phyloP scores from a whole-genome alignment of 2,329 filamentous ascomycete genomes.

The Phialophora tarda region DNA sequence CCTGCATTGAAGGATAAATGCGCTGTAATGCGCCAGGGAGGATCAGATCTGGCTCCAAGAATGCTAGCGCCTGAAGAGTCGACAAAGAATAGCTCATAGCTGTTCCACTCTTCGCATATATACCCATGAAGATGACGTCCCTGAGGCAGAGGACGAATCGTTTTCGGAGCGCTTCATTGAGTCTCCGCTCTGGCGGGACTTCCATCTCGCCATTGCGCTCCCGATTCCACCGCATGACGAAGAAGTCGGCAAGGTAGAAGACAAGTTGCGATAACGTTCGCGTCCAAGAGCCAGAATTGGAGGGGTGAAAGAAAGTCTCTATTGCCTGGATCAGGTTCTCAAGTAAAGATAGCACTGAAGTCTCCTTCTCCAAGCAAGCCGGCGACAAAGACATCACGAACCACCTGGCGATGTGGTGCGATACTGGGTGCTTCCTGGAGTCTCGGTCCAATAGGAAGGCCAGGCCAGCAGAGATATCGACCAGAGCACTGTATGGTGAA shows the following conservation, averaged over 20 bases:
- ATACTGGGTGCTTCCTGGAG: slow-evolving; percentile 86
- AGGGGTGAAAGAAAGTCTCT: slow-evolving; percentile 98
- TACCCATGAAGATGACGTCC: slow-evolving; percentile 96
- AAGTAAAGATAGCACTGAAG: slow-evolving; percentile 80
- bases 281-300: slow-evolving; percentile 92
- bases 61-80: slow-evolving; percentile 86
- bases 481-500: slow-evolving; percentile 79
- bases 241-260: slow-evolving; percentile 91
- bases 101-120: slow-evolving; percentile 93
- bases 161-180: slow-evolving; percentile 80
- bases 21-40: slow-evolving; percentile 90
- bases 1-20: slow-evolving; percentile 96
- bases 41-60: slow-evolving; percentile 87
- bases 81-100: slow-evolving; percentile 91
- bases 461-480: slow-evolving; percentile 82
- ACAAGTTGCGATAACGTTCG: slow-evolving; percentile 87
- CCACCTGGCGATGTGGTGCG: slow-evolving; percentile 91
- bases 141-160: slow-evolving; percentile 87
- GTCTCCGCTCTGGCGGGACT: slow-evolving; percentile 75
- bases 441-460: slow-evolving; percentile 90
- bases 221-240: slow-evolving; percentile 96
- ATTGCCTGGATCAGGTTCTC: slow-evolving; percentile 93
- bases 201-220: slow-evolving; percentile 93
- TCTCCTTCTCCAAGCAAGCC: slow-evolving; percentile 73
- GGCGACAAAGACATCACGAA: slow-evolving; percentile 93